A percentile compares a stretch with the other conserved stretches of the same genome.
phyloP scores from a whole-genome alignment of 306 rosid genomes.

The Rubus parviflorus region DNA sequence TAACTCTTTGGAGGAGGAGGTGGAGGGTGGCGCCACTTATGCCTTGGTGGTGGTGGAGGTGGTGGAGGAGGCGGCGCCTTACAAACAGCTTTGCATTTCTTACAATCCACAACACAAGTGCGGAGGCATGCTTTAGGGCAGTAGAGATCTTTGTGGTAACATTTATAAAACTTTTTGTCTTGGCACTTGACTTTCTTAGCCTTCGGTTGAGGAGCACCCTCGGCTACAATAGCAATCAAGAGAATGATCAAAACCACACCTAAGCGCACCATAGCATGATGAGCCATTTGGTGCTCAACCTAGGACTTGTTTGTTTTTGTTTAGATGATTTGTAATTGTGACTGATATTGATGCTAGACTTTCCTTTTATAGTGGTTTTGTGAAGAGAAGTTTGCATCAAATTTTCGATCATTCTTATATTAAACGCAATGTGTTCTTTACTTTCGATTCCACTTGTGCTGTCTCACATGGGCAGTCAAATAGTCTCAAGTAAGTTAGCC shows the following conservation, averaged over 20 bases:
- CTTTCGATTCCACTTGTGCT: slow-evolving; percentile 4
- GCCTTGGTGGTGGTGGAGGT: slow-evolving; percentile 29
- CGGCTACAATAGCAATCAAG: slow-evolving; percentile 14
- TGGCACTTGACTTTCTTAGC: slow-evolving; percentile 45
- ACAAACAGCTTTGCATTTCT: slow-evolving; percentile 35
- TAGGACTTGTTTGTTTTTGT: no score
- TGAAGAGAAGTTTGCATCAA: not conserved
- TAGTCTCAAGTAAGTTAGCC: no score
- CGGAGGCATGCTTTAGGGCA: slow-evolving; percentile 39
- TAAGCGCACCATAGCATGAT: slow-evolving; percentile 5
- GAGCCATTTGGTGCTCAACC: slow-evolving; percentile 13
- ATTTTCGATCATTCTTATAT: not conserved
- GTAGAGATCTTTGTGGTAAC: slow-evolving; percentile 26
- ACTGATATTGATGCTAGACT: not conserved
- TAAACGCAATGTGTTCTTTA: not conserved
- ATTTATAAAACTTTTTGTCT: slow-evolving; percentile 30
- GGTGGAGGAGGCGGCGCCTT: slow-evolving; percentile 18
- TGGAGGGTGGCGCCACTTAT: not conserved
- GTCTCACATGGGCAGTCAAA: not conserved
- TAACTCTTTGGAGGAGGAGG: slow-evolving; percentile 21
- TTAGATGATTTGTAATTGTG: not conserved
- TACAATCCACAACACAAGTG: slow-evolving; percentile 35
- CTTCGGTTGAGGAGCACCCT: slow-evolving; percentile 25
- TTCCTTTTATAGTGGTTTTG: slow-evolving; percentile 5
- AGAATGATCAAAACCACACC: slow-evolving; percentile 17